phyloP scores from a whole-genome alignment of 2,329 filamentous ascomycete genomes.

The Lecanicillium sp. region DNA sequence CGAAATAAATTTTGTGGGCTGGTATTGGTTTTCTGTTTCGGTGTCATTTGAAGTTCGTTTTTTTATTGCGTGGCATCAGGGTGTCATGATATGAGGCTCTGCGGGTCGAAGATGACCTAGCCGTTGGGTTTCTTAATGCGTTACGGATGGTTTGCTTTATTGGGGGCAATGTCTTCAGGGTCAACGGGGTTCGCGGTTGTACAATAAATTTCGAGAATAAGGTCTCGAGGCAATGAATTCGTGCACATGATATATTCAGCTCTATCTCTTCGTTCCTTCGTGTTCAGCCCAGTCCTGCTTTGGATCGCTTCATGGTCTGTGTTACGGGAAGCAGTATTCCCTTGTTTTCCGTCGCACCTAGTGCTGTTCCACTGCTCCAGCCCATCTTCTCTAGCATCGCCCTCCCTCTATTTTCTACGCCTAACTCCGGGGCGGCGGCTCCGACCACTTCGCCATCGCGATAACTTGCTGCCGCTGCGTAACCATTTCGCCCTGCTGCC shows the following conservation, averaged over 20 bases:
- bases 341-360: conserved; percentile 77
- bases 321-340: conserved; percentile 81
- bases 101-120: conserved; percentile 23
- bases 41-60: conserved; percentile 32
- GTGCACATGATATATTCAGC: conserved; percentile 43
- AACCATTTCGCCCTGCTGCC: conserved; percentile 14
- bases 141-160: conserved; percentile 63
- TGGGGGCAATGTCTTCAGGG: conserved; percentile 64
- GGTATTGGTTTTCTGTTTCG: conserved; percentile 52
- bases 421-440: conserved; percentile 74
- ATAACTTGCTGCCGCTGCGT: conserved; percentile 48
- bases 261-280: conserved; percentile 15
- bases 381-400: conserved; percentile 96
- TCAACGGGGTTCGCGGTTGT: conserved; percentile 64
- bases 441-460: conserved; percentile 85
- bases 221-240: conserved; percentile 56
- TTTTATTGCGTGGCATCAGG: conserved; percentile 44
- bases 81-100: conserved; percentile 50
- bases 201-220: conserved; percentile 62
- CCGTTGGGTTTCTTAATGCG: conserved; percentile 58
- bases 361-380: conserved; percentile 78
- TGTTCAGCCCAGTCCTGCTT: conserved; percentile 67
- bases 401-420: conserved; percentile 72
- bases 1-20: conserved; percentile 72
- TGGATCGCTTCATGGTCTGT: conserved; percentile 80